These are phyloP conservation scores for Backusella macrospora DNA, from an alignment of 192 early-diverging fungal genomes.

Conservation along the genomic window DNA sequence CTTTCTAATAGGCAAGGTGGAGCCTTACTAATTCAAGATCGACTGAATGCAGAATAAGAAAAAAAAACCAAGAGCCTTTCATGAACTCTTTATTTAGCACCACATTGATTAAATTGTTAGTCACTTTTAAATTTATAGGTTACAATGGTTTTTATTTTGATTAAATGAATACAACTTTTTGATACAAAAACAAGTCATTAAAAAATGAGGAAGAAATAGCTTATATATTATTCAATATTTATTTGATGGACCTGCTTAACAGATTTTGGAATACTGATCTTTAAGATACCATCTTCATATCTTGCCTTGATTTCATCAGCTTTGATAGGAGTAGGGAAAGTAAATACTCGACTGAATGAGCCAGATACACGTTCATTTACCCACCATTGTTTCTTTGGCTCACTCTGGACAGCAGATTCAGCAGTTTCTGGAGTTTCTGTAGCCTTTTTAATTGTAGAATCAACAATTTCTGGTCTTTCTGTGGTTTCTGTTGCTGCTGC, in stretches of 20 bases:
- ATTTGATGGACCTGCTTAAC: constrained; percentile 15
- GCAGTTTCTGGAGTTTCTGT: neutral
- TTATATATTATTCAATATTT: constrained; percentile 17
- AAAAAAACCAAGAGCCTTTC: no score
- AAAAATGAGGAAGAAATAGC: neutral
- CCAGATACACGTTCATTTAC: constrained; percentile 26
- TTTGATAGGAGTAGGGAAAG: constrained; percentile 25
- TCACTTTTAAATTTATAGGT: no score
- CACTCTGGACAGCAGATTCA: neutral
- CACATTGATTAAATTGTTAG: no score
- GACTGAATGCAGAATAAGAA: no score
- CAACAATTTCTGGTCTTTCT: neutral
- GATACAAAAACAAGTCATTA: no score
- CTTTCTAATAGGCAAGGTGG: no score
- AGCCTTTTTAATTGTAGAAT: neutral
- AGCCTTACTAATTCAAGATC: no score
- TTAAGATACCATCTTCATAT: constrained; percentile 31
- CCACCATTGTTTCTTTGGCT: constrained; percentile 26
- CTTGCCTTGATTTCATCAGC: constrained; percentile 29
- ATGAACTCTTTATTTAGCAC: no score
- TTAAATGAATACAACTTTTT: no score
- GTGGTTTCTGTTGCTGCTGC: neutral
- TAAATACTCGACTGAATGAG: constrained; percentile 27
- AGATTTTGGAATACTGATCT: constrained; percentile 27
- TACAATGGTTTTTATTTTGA: no score